These are phyloP conservation scores for Lojkania enalia DNA, from an alignment of 2,329 filamentous ascomycete genomes.

Conservation along the genomic window DNA sequence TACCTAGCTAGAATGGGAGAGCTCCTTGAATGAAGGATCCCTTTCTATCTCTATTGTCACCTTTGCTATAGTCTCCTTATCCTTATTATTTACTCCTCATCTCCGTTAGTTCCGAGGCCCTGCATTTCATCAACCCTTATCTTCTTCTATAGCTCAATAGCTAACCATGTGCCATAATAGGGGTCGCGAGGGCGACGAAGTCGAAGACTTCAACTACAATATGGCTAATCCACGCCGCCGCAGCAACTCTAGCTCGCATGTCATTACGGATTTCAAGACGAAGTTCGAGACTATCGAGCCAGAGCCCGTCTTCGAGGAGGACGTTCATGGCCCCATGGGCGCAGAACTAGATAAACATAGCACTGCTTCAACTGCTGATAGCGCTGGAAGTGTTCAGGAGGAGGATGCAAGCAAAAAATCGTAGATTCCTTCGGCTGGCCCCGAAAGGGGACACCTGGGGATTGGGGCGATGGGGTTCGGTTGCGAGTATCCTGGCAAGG, in stretches of 20 bases:
- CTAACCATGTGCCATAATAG: constrained; percentile 51
- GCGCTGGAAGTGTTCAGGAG: constrained; percentile 64
- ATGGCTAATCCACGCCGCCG: constrained; percentile 85
- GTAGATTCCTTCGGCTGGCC: constrained; percentile 29
- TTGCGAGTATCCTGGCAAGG: constrained; percentile 7
- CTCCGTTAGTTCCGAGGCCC: no score
- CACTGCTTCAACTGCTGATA: constrained; percentile 60
- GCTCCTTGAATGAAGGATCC: no score
- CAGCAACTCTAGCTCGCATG: constrained; percentile 82
- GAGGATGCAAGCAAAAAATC: constrained; percentile 54
- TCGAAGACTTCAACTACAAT: constrained; percentile 81
- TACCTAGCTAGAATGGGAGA: no score
- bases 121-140: no score
- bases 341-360: constrained; percentile 61
- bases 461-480: background rate
- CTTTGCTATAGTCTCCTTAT: no score
- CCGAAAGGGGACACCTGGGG: constrained; percentile 18
- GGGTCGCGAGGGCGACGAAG: constrained; percentile 82
- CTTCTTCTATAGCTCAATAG: constrained; percentile 13
- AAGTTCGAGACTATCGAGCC: constrained; percentile 92
- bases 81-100: no score
- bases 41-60: no score
- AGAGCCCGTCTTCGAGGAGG: constrained; percentile 91
- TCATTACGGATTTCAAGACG: constrained; percentile 82
- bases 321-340: constrained; percentile 68